Evolutionary conservation across 805 yeast species (phyloP), one percentile per base, ranked within the genome.

Genomic region (Nakazawaea laoshanensis): DNA sequence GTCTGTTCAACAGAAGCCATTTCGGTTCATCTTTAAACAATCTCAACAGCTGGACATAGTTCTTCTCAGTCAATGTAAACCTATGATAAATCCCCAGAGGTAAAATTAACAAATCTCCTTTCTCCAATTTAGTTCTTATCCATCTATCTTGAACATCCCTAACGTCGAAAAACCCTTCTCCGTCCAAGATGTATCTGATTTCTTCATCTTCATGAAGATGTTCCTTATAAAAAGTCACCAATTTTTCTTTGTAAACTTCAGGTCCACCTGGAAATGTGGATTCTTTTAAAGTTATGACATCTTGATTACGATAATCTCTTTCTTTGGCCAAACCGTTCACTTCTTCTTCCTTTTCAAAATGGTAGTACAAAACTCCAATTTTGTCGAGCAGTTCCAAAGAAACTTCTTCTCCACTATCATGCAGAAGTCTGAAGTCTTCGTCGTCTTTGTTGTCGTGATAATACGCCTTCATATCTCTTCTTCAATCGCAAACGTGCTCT

Each of bases 181-280:
- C 98, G 18, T 81, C 95, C 13, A 81, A 49, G 33, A 87, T 74
- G 57, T 87, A 89, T 43, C 98, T 65, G 51, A 89, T 89, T 61
- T 89, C 98, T 58, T 89, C 98, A 52, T 89, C 98, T 52, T 89
- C 97, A 52, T 89, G 98, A 34, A 86, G 65, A 55, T 89, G 98
- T 50, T 89, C 96, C 29, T 69, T 62, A 59, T 76, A 84, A 55
- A 88, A 87, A 27, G 59, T 67, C 41, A 70, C 63, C 54, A 89
- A 64, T 53, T 86, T 85, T 32, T 61, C 63, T 42, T 73, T 65
- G 47, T 82, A 72, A 0, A 71, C 77, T 3, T 50, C 53, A 33
- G 73, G 78, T 23, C 76, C 76, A 15, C 78, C 74, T 0, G 74
- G 71, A 49, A 86, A 74, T 0, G 81, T 64, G 3, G 57, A 68